These are phyloP conservation scores for Hylodesmum podocarpum DNA, from an alignment of 306 rosid species.

Conservation along the genomic window DNA sequence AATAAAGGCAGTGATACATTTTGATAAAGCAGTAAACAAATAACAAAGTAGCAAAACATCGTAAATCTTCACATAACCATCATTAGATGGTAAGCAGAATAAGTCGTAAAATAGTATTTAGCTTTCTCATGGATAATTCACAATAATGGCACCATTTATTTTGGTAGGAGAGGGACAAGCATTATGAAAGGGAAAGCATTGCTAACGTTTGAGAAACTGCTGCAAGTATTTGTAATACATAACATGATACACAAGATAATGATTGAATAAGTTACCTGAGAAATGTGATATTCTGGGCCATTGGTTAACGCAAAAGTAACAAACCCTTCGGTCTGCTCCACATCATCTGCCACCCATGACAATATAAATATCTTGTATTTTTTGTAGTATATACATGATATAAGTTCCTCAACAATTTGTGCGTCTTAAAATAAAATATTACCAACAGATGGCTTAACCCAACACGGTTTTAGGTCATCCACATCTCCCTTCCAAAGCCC, in stretches of 20 bases:
- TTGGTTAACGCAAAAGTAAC: constrained; percentile 75
- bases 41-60: not conserved
- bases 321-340: constrained; percentile 60
- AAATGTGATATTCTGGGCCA: constrained; percentile 81
- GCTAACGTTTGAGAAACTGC: not conserved
- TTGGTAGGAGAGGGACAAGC: not conserved
- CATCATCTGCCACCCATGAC: constrained; percentile 51
- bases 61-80: not conserved
- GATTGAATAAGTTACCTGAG: constrained; percentile 55
- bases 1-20: not conserved
- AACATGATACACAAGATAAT: not conserved
- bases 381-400: not conserved
- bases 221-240: not conserved
- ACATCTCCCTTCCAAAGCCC: constrained; percentile 56
- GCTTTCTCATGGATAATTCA: not conserved
- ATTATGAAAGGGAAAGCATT: not conserved
- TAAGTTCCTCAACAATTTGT: not conserved
- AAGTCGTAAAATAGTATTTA: not conserved
- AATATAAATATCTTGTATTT: not conserved
- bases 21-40: not conserved
- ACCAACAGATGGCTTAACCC: constrained; percentile 64
- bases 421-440: constrained; percentile 13
- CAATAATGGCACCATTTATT: not conserved
- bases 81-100: not conserved
- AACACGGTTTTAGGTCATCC: constrained; percentile 67